These are phyloP conservation scores for Spathaspora sp. DNA, from an alignment of 1,139 yeast genomes.

Conservation along the genomic window DNA sequence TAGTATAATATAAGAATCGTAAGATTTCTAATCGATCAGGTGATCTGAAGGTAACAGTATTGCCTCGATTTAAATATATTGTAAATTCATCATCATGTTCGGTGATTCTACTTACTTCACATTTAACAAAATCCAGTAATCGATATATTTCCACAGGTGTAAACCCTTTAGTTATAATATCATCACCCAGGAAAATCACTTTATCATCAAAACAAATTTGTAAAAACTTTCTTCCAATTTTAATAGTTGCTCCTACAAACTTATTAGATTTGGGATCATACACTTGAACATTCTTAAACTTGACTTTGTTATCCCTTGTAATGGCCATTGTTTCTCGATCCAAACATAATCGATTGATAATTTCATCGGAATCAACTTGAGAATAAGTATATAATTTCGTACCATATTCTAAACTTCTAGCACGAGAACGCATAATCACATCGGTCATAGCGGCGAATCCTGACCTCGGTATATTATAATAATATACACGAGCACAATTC, in stretches of 20 bases:
- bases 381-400: constrained; percentile 37
- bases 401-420: constrained; percentile 12
- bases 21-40: constrained; percentile 66
- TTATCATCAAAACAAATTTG: constrained; percentile 50
- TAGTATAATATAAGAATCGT: constrained; percentile 66
- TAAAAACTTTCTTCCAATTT: constrained; percentile 68
- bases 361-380: constrained; percentile 48
- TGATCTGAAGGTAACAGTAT: constrained; percentile 53
- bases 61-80: constrained; percentile 47
- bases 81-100: constrained; percentile 53
- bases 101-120: constrained; percentile 51
- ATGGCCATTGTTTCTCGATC: constrained; percentile 37
- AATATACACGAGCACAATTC: constrained; percentile 58
- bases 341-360: constrained; percentile 52
- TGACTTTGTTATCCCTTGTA: constrained; percentile 57
- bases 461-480: constrained; percentile 58
- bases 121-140: constrained; percentile 51
- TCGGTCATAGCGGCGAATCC: constrained; percentile 34
- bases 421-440: constrained; percentile 20
- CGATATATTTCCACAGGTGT: constrained; percentile 52
- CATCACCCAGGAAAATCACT: constrained; percentile 21
- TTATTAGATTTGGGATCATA: constrained; percentile 35
- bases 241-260: constrained; percentile 54
- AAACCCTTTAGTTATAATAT: constrained; percentile 31
- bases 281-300: constrained; percentile 56